These are phyloP conservation scores for Geum urbanum DNA, from an alignment of 306 rosid species.

Conservation along the genomic window DNA sequence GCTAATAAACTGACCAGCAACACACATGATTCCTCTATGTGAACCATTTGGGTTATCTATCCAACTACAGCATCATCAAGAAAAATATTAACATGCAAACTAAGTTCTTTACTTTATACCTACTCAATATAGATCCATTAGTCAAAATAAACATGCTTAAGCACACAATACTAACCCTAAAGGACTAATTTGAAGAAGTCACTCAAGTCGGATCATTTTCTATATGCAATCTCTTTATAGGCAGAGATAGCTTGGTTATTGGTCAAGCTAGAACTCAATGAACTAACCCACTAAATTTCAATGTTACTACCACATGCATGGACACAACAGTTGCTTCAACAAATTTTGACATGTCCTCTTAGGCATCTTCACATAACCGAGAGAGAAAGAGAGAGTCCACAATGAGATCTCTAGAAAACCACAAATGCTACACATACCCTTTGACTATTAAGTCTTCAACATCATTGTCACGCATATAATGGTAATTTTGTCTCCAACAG, in stretches of 20 bases:
- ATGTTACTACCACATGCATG: neutral
- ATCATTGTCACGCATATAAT: neutral
- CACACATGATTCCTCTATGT: too few species aligned
- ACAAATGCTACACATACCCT: neutral
- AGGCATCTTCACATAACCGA: neutral
- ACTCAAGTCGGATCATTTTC: neutral
- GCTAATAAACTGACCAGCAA: too few species aligned
- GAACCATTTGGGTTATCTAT: too few species aligned
- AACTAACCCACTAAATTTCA: neutral
- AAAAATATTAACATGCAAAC: neutral
- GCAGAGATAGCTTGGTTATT: neutral
- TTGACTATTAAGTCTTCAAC: neutral
- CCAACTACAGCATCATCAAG: too few species aligned
- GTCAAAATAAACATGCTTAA: neutral
- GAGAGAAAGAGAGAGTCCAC: neutral
- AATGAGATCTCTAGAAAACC: neutral
- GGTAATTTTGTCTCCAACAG: neutral
- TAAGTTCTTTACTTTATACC: neutral
- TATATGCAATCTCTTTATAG: neutral
- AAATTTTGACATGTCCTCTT: neutral
- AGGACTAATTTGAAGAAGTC: neutral
- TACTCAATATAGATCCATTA: neutral
- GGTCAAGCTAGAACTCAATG: neutral
- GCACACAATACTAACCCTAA: neutral
- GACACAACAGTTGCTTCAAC: neutral